Conservation (phyloP, 345 rosid species). For the thale cress (Arabidopsis thaliana) region TAIR10.1 NC_003076.8:9376001-9376500, state of each 20-base stretch:
- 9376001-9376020: conserved; percentile 86
- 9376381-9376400: not conserved
- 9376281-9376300: conserved; percentile 95
- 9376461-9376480: conserved; percentile 91
- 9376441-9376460: conserved; percentile 87
- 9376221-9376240: conserved; percentile 94
- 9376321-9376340: conserved; percentile 99
- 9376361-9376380: not conserved
- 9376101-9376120: conserved; percentile 64
- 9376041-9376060: conserved; percentile 98
- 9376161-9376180: conserved; percentile 99
- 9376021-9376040: conserved; percentile 86
- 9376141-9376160: conserved; percentile 99
- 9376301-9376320: conserved; percentile 95
- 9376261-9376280: conserved; percentile 97
- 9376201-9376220: conserved; percentile 99
- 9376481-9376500: conserved; percentile 88
- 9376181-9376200: conserved; percentile 99
- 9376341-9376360: conserved; percentile 31
- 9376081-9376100: conserved; percentile 77
- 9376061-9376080: conserved; percentile 51
- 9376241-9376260: conserved; percentile 89
- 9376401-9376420: not conserved
- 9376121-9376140: conserved; percentile 73
- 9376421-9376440: conserved; percentile 94